Base-by-base conservation (phyloP, 305 asterid genomes). In the Solanum aculeatissimum region DNA sequence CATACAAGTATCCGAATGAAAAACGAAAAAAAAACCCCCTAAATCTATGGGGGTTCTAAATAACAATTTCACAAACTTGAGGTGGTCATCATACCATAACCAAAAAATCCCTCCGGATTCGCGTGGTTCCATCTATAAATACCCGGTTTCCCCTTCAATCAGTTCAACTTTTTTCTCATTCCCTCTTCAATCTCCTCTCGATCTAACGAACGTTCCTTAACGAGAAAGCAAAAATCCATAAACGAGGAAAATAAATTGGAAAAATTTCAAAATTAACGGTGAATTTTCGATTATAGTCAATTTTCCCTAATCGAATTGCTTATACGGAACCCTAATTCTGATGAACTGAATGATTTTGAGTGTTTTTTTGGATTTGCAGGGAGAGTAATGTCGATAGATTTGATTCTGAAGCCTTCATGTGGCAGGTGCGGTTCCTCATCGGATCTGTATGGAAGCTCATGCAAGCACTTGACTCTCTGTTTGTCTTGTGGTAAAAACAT, bases 391-490 rank as follows among this genome's bases (percentile, higher is more conserved):
- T 90, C 95, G 63, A 49, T 85, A 4, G 99, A 95, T 91, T 93
- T 96, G 95, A 65, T 93, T 80, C 86, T 96, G 94, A 95, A 95
- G 93, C 94, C 95, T 83, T 89, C 95, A 71, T 96, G 99, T 87
- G 79, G 91, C 83, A 95, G 93, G 62, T 96, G 99, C 85, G 97
- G 98, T 27, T 92, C 99, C 74, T 75, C 95, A 82, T 91, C 66
- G 88, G 98, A 95, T 87, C 93, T 96, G 83, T 96, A 96, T 81
- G 99, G 99, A 14, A 95, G 93, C 92, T 58, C 92, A 80, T 96
- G 99, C 95, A 96, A 95, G 94, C 99, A 96, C 83, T 84, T 96
- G 88, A 96, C 99, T 77, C 93, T 96, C 25, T 96, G 99, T 71
- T 85, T 91, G 83, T 91, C 89, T 11, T 96, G 99, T 85, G 99